Conservation (phyloP, 2,329 filamentous ascomycete genomes). For the Aspergillus spinulosporus region DNA sequence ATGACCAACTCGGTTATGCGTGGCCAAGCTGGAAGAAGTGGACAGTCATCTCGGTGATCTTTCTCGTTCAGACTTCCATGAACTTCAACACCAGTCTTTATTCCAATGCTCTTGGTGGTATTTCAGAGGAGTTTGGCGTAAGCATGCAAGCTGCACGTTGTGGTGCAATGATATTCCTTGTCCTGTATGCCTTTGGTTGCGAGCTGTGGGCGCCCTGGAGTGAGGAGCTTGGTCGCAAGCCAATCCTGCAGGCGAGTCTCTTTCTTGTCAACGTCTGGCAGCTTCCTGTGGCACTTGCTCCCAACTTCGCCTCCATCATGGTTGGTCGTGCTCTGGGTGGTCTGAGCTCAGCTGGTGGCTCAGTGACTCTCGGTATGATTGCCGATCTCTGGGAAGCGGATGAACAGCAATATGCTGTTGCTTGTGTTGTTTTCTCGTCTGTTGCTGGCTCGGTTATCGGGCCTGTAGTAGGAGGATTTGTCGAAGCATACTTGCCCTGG, state of each 20-base stretch:
- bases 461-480: conserved; percentile 76
- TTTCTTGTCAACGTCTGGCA: conserved; percentile 78
- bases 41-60: conserved; percentile 70
- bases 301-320: conserved; percentile 70
- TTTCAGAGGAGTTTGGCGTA: conserved; percentile 66
- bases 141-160: conserved; percentile 67
- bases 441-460: conserved; percentile 75
- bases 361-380: conserved; percentile 73
- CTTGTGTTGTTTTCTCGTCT: conserved; percentile 75
- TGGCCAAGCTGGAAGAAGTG: conserved; percentile 67
- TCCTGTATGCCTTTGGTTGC: conserved; percentile 81
- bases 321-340: conserved; percentile 70
- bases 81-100: conserved; percentile 77
- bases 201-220: conserved; percentile 88
- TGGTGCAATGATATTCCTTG: conserved; percentile 75
- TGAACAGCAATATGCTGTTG: conserved; percentile 72
- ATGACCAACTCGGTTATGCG: conserved; percentile 63
- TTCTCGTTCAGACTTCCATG: conserved; percentile 73
- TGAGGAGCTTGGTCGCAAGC: conserved; percentile 77
- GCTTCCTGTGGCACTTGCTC: conserved; percentile 69
- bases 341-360: conserved; percentile 69
- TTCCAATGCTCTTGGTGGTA: conserved; percentile 67
- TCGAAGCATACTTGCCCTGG: conserved; percentile 67
- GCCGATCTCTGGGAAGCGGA: conserved; percentile 72
- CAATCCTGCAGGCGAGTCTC: conserved; percentile 70